Conservation (phyloP, 495 filamentous ascomycete species). For the Trichoderma erinaceum region DNA sequence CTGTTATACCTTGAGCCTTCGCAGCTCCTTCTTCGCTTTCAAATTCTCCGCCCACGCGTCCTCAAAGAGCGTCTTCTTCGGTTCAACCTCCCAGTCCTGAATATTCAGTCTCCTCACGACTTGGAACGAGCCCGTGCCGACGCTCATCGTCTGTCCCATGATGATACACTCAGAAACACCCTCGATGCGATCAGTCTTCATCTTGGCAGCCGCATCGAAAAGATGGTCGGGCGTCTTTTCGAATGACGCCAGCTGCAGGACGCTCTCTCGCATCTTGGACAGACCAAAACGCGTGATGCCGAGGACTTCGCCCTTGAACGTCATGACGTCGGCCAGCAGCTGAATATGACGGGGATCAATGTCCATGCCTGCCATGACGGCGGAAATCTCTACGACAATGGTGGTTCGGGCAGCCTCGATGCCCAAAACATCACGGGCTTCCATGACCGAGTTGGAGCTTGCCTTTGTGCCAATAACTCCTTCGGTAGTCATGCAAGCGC, state of each 20-base stretch:
- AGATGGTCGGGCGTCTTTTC: constrained; percentile 98
- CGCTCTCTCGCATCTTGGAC: constrained; percentile 92
- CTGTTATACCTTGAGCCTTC: background rate
- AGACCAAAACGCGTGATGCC: constrained; percentile 96
- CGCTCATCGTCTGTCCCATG: constrained; percentile 86
- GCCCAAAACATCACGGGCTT: constrained; percentile 84
- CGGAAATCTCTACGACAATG: constrained; percentile 71
- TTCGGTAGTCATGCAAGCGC: constrained; percentile 82
- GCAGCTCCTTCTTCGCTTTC: background rate
- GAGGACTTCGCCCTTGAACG: constrained; percentile 95
- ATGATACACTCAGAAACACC: constrained; percentile 97
- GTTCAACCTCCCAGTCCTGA: constrained; percentile 53
- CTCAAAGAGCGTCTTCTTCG: constrained; percentile 69
- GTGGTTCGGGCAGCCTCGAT: constrained; percentile 89
- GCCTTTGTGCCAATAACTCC: constrained; percentile 72
- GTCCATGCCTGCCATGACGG: constrained; percentile 85
- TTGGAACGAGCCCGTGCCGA: constrained; percentile 89
- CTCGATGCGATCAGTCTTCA: constrained; percentile 82
- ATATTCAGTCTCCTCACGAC: constrained; percentile 72
- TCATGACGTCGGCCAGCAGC: constrained; percentile 97
- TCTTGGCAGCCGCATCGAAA: constrained; percentile 86
- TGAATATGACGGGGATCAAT: constrained; percentile 99
- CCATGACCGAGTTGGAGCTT: constrained; percentile 82
- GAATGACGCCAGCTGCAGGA: constrained; percentile 91
- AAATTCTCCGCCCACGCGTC: constrained; percentile 48